phyloP scores from a whole-genome alignment of 2,329 filamentous ascomycete genomes.

The Madurella mycetomatis region DNA sequence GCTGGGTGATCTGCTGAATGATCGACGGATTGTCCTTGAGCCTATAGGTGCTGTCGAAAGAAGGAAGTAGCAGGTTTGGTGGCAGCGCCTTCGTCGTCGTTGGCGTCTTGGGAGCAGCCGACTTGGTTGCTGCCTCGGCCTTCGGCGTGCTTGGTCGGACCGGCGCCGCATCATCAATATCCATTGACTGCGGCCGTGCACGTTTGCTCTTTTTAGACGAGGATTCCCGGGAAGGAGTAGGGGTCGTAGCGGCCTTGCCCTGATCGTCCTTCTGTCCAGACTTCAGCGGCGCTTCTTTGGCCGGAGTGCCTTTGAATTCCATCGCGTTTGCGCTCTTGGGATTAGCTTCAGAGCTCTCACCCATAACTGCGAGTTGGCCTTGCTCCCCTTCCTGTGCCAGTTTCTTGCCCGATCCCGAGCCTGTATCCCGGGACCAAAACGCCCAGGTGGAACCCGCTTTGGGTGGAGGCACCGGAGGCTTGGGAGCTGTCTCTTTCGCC shows the following conservation, averaged over 20 bases:
- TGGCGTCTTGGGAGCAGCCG: conserved; percentile 25
- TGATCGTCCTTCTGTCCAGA: conserved; percentile 32
- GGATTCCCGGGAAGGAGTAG: conserved; percentile 4
- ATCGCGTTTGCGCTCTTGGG: conserved; percentile 44
- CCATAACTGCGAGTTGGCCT: conserved; percentile 54
- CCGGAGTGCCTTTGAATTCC: conserved; percentile 36
- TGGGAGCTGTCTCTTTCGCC: conserved; percentile 24
- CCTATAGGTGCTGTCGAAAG: conserved; percentile 64
- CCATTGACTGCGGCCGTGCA: conserved; percentile 44
- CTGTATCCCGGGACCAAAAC: conserved; percentile 67
- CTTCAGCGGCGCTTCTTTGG: conserved; percentile 33
- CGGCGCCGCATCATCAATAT: conserved; percentile 38
- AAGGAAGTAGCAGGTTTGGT: conserved; percentile 64
- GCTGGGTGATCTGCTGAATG: conserved; percentile 58
- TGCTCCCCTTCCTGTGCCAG: conserved; percentile 33
- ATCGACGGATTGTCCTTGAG: conserved; percentile 65
- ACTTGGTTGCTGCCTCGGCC: conserved; percentile 28
- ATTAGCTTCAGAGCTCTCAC: conserved; percentile 53
- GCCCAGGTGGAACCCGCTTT: conserved; percentile 66
- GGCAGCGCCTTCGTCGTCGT: conserved; percentile 37
- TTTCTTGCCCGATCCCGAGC: conserved; percentile 34
- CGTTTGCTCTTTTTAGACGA: conserved; percentile 35
- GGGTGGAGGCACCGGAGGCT: conserved; percentile 40
- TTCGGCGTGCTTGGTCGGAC: conserved; percentile 34
- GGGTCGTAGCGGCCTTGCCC: conserved; percentile 22